Evolutionary conservation across 495 filamentous ascomycete genomes (phyloP), one percentile per base, ranked within the genome.

Genomic region (Penicillium psychrofluorescens): DNA sequence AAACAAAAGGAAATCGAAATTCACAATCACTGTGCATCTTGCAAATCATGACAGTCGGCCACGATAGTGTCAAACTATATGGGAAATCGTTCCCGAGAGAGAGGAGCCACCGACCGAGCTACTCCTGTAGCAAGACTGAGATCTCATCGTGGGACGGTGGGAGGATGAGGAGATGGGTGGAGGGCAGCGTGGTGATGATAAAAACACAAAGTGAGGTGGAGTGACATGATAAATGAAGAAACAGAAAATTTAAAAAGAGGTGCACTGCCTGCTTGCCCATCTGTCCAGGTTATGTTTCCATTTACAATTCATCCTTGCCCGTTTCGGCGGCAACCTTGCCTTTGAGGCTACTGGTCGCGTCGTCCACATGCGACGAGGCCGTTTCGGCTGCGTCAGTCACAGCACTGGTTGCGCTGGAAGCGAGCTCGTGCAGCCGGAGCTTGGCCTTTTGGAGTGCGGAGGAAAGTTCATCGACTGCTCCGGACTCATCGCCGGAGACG

Each of bases 301-400:
- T 4, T 67, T 58, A 86, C 43, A 86, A 56, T 56, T 86, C 81
- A 50, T 85, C 80, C 51, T 71, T 78, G 35, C 61, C 48, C 15
- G 45, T 49, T 11, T 50, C 56, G 35, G 40, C 46, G 9, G 45
- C 44, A 39, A 45, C 48, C 22, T 22, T 4, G 22, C 22, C 22
- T 45, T 65, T 68, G 43, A 63, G 54, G 40, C 53, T 62, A 41
- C 52, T 62, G 27, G 46, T 62, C 36, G 51, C 67, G 45, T 51
- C 76, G 51, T 68, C 74, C 50, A 56, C 68, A 6, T 76, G 72
- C 45, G 75, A 75, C 4, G 71, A 65, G 43, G 46, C 59, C 29
- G 59, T 58, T 55, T 64, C 51, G n/a, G 61, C 72, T 30, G 67
- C 62, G 39, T 59, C 63, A 34, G 47, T 58, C 1, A 61, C 67